These are phyloP conservation scores for Curvularia hawaiiensis DNA, from an alignment of 2,329 filamentous ascomycete genomes.

Conservation along the genomic window DNA sequence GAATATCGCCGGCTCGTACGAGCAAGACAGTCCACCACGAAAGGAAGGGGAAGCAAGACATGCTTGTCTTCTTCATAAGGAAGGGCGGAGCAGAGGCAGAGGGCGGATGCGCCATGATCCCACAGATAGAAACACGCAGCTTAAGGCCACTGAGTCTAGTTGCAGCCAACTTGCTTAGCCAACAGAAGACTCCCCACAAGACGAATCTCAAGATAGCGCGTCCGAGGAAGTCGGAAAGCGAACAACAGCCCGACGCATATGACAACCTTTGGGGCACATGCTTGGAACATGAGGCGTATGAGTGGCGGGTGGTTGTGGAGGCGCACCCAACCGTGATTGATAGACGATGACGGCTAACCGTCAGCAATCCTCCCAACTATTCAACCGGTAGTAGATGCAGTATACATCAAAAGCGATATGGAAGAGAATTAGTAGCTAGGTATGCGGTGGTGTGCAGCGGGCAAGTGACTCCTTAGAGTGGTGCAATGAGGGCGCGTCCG, in stretches of 20 bases:
- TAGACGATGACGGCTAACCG: neutral
- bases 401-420: conserved; percentile 4
- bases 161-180: conserved; percentile 4
- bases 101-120: conserved; percentile 5
- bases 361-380: neutral
- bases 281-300: neutral
- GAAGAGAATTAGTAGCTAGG: conserved; percentile 2
- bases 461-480: neutral
- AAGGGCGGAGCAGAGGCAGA: neutral
- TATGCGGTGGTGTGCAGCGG: conserved; percentile 2
- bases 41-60: neutral
- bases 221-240: conserved; percentile 3
- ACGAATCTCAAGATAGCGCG: conserved; percentile 5
- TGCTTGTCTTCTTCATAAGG: conserved; percentile 1
- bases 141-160: conserved; percentile 6
- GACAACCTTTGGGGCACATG: neutral
- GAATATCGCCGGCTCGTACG: conserved; percentile 2
- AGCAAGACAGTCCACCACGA: conserved; percentile 4
- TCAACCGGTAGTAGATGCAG: conserved; percentile 5
- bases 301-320: neutral
- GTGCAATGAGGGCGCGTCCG: neutral
- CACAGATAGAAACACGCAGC: conserved; percentile 6
- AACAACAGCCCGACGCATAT: neutral
- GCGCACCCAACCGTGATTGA: conserved; percentile 2
- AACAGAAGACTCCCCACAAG: conserved; percentile 6